Percentiles rank a stretch among this genome's conserved stretches.
phyloP scores from a whole-genome alignment of 805 yeast genomes.

The Candida montana region DNA sequence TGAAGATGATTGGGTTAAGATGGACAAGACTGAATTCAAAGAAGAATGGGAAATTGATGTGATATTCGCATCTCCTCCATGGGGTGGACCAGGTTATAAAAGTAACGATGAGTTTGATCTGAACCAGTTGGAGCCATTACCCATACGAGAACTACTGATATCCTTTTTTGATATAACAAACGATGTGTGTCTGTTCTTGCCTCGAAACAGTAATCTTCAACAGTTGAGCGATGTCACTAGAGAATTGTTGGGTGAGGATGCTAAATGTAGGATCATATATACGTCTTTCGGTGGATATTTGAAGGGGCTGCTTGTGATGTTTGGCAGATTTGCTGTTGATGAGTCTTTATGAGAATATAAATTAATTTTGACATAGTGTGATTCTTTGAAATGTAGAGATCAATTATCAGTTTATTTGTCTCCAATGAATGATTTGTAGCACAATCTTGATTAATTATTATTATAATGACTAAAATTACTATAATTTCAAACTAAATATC shows the following conservation, averaged over 20 bases:
- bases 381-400: too few species aligned
- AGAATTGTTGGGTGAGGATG: constrained; percentile 38
- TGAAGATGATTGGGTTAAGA: constrained; percentile 40
- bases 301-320: constrained; percentile 44
- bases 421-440: too few species aligned
- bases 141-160: constrained; percentile 38
- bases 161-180: constrained; percentile 36
- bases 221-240: constrained; percentile 47
- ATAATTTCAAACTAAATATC: too few species aligned
- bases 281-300: constrained; percentile 36
- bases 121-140: constrained; percentile 41
- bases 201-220: constrained; percentile 49
- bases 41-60: constrained; percentile 36
- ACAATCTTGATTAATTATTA: too few species aligned
- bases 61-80: constrained; percentile 76
- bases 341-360: too few species aligned
- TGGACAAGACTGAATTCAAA: not conserved
- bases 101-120: constrained; percentile 40
- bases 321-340: constrained; percentile 4
- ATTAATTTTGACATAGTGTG: too few species aligned
- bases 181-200: constrained; percentile 57
- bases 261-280: constrained; percentile 41
- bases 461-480: too few species aligned
- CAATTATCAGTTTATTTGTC: too few species aligned
- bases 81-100: constrained; percentile 76